A percentile compares a stretch with the other conserved stretches of the same genome.
These are phyloP conservation scores for Kwoniella dendrophila DNA, from an alignment of 768 basidiomycete genomes.

Conservation along the genomic window DNA sequence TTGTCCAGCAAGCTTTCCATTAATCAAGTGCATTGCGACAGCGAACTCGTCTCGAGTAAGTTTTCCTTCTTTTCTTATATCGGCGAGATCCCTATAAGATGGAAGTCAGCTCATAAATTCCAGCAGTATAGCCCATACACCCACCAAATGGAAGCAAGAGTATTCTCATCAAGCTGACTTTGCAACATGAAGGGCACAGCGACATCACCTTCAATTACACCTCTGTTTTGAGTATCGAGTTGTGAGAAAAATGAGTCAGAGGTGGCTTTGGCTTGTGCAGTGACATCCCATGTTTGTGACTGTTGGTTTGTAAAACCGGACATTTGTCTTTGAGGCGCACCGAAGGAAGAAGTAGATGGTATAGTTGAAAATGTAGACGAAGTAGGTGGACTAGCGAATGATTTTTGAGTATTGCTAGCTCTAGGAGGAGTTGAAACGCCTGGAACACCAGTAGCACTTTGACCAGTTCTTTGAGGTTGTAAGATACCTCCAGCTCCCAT, in stretches of 20 bases:
- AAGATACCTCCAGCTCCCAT: conserved; percentile 31
- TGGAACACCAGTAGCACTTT: conserved; percentile 40
- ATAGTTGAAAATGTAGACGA: conserved; percentile 24
- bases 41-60: conserved; percentile 92
- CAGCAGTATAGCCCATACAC: conserved; percentile 47
- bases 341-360: conserved; percentile 23
- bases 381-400: conserved; percentile 26
- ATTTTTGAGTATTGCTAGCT: conserved; percentile 18
- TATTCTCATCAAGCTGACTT: conserved; percentile 77
- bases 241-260: conserved; percentile 77
- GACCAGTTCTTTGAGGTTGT: conserved; percentile 61
- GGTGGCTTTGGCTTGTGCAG: conserved; percentile 72
- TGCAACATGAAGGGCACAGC: conserved; percentile 95
- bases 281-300: conserved; percentile 73
- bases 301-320: conserved; percentile 19
- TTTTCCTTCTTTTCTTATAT: conserved; percentile 81
- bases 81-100: conserved; percentile 81
- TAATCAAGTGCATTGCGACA: conserved; percentile 91
- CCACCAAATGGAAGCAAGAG: conserved; percentile 89
- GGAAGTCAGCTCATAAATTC: background rate
- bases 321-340: conserved; percentile 20
- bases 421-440: conserved; percentile 42
- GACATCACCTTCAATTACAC: conserved; percentile 86
- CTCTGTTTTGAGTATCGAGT: conserved; percentile 73
- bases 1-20: conserved; percentile 75